Conservation (phyloP, 83 land plant species). For the Isoetes engelmannii region DNA sequence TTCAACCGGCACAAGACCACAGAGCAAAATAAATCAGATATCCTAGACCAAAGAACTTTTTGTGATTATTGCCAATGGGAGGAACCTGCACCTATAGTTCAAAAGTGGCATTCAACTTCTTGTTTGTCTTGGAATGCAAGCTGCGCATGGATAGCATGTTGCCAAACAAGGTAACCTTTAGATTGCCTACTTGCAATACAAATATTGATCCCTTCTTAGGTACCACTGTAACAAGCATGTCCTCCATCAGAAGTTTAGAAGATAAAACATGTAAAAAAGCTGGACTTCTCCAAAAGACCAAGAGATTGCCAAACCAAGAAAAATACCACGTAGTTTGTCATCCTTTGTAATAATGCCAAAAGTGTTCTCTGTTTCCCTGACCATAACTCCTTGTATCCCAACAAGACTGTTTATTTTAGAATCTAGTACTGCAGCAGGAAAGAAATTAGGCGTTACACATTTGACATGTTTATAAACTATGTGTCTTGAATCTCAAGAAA, state of each 20-base stretch:
- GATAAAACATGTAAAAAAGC: background rate
- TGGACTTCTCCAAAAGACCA: background rate
- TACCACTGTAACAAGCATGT: conserved; percentile 23
- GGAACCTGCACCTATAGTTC: too few species aligned
- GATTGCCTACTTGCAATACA: conserved; percentile 22
- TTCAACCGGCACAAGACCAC: too few species aligned
- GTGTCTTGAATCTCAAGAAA: background rate
- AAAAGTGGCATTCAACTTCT: too few species aligned
- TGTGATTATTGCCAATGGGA: too few species aligned
- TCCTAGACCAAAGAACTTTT: too few species aligned
- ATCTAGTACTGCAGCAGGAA: conserved; percentile 44
- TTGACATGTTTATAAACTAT: background rate
- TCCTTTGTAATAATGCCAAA: conserved; percentile 71
- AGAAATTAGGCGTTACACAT: background rate
- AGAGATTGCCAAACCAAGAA: background rate
- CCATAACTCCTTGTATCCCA: conserved; percentile 66
- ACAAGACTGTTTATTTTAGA: conserved; percentile 39
- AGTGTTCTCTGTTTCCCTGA: conserved; percentile 77
- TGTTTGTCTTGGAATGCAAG: too few species aligned
- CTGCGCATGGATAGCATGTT: conserved; percentile 47
- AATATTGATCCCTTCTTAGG: conserved; percentile 42
- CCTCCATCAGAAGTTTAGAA: background rate
- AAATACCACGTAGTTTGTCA: conserved; percentile 52
- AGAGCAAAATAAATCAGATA: too few species aligned
- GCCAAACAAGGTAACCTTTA: conserved; percentile 35